Base-by-base conservation (phyloP, 805 yeast species). In the Lachancea sp. region DNA sequence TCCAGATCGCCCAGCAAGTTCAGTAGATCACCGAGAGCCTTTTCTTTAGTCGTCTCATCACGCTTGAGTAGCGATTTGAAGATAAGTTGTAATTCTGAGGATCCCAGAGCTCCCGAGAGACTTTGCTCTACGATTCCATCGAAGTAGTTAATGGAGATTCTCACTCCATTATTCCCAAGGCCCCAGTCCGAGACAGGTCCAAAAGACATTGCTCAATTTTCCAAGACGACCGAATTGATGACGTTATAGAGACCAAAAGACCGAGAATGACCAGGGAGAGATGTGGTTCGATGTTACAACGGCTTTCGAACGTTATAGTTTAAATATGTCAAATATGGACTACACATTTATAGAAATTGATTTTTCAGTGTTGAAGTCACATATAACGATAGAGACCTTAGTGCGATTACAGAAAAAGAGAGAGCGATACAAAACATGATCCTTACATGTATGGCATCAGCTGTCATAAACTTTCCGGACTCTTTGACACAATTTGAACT, bases 11-110 rank as follows among this genome's bases (percentile, higher is more conserved):
- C 59, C 2, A 76, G 49, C 26, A 65, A 56, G 3, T 61, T 55
- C 2, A 70, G 54, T 26, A 83, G 58, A 35, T 85, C 95, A 5
- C 52, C 59, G 20, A 88, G 67, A 1, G 93, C 88, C 58, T 82
- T 85, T 54, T 87, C 95, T 57, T 81, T 85, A 0, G 98, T 91
- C n/a, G 79, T 81, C 6, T 82, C 75, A 56, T 89, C 95, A 57
- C 84, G 78, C 63, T 89, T 90, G 60, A 83, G 60, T 41, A 90
- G 63, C 9, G 85, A 78, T 59, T 85, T 89, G 69, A 89, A 83
- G n/a, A 81, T 69, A 10, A 89, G 68, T 36, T 75, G 74, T 45
- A 84, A 38, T 16, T 60, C 59, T 35, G 57, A 54, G 3, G 60
- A 62, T 10, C 68, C 66, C 2, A 82, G 70, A 35, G 78, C 66